These are phyloP conservation scores for Grigorovia humatica DNA, from an alignment of 805 yeast species.

Conservation along the genomic window DNA sequence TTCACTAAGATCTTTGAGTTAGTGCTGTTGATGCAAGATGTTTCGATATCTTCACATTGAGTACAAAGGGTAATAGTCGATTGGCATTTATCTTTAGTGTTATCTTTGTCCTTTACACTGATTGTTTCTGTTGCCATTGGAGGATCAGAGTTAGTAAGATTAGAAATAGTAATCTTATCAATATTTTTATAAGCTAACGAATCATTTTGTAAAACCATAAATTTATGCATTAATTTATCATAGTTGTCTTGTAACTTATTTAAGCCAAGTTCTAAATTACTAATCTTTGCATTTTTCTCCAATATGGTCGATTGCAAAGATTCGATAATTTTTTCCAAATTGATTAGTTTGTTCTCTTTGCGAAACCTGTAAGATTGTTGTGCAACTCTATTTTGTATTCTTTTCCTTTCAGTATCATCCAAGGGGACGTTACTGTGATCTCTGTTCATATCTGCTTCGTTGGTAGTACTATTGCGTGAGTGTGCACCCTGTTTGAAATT, in stretches of 20 bases:
- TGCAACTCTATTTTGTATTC: conserved; percentile 90
- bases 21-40: conserved; percentile 16
- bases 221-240: conserved; percentile 8
- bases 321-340: conserved; percentile 44
- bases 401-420: conserved; percentile 34
- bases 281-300: neutral
- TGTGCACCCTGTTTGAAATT: neutral
- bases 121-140: conserved; percentile 7
- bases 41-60: conserved; percentile 33
- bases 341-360: conserved; percentile 71
- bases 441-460: too few relatives aligned
- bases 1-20: neutral
- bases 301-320: conserved; percentile 7
- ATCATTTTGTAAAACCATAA: conserved; percentile 27
- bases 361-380: conserved; percentile 86
- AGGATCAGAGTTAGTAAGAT: conserved; percentile 8
- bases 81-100: neutral
- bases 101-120: neutral
- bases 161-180: neutral
- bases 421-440: neutral
- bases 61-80: conserved; percentile 23
- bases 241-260: conserved; percentile 38
- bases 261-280: too few relatives aligned
- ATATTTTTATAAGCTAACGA: neutral
- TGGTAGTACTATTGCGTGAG: too few relatives aligned